phyloP scores from a whole-genome alignment of 2,329 filamentous ascomycete species.

The Paecilomyces dactylethromorphus region DNA sequence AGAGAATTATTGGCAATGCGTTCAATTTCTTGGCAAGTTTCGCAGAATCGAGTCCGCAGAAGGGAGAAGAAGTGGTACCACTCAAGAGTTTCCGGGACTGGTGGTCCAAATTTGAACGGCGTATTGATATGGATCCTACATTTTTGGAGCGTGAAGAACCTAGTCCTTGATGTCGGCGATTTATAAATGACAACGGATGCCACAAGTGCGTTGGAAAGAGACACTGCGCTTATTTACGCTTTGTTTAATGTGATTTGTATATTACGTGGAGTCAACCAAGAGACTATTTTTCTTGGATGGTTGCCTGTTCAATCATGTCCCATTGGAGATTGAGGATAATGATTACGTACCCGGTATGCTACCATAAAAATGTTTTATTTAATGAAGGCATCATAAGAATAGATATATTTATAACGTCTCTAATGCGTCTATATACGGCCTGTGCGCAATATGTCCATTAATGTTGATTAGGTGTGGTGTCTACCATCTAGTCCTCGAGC shows the following conservation, averaged over 20 bases:
- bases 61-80: slow-evolving; percentile 77
- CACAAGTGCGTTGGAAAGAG: neutral
- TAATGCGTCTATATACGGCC: slow-evolving; percentile 3
- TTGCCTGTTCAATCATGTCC: neutral
- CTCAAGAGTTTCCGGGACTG: slow-evolving; percentile 92
- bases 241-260: neutral
- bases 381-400: neutral
- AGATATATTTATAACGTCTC: neutral
- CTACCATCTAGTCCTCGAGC: slow-evolving; percentile 40
- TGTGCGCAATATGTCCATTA: neutral
- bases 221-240: neutral
- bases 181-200: neutral
- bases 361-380: neutral
- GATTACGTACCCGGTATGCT: neutral
- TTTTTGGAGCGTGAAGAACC: slow-evolving; percentile 73
- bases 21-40: slow-evolving; percentile 95
- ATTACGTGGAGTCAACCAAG: neutral
- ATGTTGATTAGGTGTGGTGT: neutral
- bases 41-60: slow-evolving; percentile 52
- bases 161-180: slow-evolving; percentile 10
- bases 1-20: slow-evolving; percentile 91
- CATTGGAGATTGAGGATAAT: neutral
- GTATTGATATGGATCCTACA: slow-evolving; percentile 74
- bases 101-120: slow-evolving; percentile 94
- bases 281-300: neutral